Evolutionary conservation across 257 asterid genomes (phyloP).

Genomic region (Thymus quinquecostatus): DNA sequence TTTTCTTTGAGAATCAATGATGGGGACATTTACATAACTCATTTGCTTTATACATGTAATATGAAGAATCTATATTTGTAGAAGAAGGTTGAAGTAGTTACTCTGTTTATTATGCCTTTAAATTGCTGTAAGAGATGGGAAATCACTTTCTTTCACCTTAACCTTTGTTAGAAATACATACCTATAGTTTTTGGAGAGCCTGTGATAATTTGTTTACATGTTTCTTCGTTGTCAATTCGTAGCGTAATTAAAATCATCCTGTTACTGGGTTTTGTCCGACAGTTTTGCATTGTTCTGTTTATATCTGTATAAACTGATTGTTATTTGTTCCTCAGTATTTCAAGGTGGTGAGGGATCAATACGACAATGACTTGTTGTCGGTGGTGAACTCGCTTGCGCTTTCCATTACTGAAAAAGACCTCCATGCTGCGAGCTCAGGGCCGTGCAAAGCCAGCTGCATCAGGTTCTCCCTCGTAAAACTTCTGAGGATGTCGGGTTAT

Average conservation of each 20-base stretch:
- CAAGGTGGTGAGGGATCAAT: slow-evolving; percentile 56
- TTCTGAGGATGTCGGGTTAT: slow-evolving; percentile 63
- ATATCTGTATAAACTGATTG: slow-evolving; percentile 24
- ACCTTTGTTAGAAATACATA: neutral
- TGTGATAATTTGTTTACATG: neutral
- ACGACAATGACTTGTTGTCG: slow-evolving; percentile 52
- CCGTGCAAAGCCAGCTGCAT: slow-evolving; percentile 78
- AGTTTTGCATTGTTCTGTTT: neutral
- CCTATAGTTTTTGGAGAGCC: slow-evolving; percentile 2
- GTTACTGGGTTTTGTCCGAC: neutral
- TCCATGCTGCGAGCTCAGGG: slow-evolving; percentile 49
- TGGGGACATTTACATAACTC: neutral
- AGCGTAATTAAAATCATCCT: neutral
- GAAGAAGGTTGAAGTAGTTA: neutral
- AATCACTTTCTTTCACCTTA: neutral
- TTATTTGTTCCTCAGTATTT: slow-evolving; percentile 47
- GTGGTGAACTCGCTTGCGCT: slow-evolving; percentile 61
- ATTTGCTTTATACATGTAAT: neutral
- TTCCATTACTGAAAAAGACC: slow-evolving; percentile 54
- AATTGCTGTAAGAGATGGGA: neutral
- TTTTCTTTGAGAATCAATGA: neutral
- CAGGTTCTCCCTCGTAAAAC: slow-evolving; percentile 64
- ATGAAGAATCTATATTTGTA: neutral
- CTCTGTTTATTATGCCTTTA: neutral
- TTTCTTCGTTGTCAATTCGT: neutral